Base-by-base conservation (phyloP, 305 asterid species). In the Fraxinus sp. region DNA sequence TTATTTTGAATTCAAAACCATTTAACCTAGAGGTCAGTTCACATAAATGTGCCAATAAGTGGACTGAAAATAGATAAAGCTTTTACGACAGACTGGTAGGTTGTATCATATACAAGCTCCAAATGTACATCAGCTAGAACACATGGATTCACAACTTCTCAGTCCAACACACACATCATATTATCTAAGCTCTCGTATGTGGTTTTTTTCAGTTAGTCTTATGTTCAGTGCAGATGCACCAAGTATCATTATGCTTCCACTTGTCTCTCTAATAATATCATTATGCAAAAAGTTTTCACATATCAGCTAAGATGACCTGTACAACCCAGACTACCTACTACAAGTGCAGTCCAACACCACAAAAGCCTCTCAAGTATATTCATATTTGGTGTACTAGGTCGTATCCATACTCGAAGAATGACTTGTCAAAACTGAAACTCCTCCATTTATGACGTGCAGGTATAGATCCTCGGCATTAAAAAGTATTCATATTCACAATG, bases 191-290 rank as follows among this genome's bases (percentile, higher is more conserved):
- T 70, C 75, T 13, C 39, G 13, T 30, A 30, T 28, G 10, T 55
- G 39, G 3, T 28, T 8, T 11, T 71, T 33, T 5, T 71, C 76
- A 68, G 44, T 32, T 32, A 71, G 7, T 71, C 76, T 71, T 33
- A 33, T 71, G 13, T 32, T 36, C 18, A n/a, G 76, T 71, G 76
- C 44, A 68, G 74, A 68, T 32, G 41, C 76, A 16, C 20, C 24
- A 70, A 70, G 76, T 71, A 13, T 32, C 76, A 71, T 71, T 32
- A 16, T 71, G 76, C 76, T 71, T 71, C 76, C 44, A 14, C 22
- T 33, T 10, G 35, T 66, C 44, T 32, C 76, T 14, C 24, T 4
- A 70, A 71, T 71, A 32, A 71, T 30, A 14, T 71, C 74, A 71
- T 32, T 13, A 32, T 24, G 24, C 16, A 71, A 71, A 32, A 16